Conservation (phyloP, 345 rosid genomes). For the Trapa incisa region DNA sequence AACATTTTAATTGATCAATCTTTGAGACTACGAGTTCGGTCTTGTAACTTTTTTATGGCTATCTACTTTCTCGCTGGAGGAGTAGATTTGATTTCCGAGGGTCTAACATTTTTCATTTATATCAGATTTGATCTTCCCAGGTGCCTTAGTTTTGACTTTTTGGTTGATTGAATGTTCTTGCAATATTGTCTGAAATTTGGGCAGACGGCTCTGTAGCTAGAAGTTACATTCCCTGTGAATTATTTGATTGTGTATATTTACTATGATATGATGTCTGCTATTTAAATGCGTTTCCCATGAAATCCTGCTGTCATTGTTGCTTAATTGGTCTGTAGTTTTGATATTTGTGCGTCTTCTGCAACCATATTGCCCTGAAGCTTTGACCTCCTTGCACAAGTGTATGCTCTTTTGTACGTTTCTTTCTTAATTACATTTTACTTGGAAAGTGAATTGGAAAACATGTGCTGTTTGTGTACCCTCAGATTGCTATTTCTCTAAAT, state of each 20-base stretch:
- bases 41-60: too few relatives aligned
- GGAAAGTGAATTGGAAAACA: neutral
- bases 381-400: neutral
- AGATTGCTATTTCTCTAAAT: neutral
- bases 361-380: neutral
- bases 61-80: too few relatives aligned
- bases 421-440: neutral
- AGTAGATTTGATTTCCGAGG: too few relatives aligned
- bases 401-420: neutral
- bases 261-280: neutral
- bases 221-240: neutral
- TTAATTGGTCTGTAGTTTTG: neutral
- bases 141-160: too few relatives aligned
- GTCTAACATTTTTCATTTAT: too few relatives aligned
- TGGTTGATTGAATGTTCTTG: neutral
- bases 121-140: too few relatives aligned
- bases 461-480: neutral
- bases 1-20: neutral
- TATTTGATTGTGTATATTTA: neutral
- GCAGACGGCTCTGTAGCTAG: neutral
- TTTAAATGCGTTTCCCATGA: neutral
- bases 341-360: neutral
- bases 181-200: neutral
- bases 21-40: too few relatives aligned
- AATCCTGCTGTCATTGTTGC: neutral